These are phyloP conservation scores for Diplodia seriata DNA, from an alignment of 2,329 filamentous ascomycete genomes.

Conservation along the genomic window DNA sequence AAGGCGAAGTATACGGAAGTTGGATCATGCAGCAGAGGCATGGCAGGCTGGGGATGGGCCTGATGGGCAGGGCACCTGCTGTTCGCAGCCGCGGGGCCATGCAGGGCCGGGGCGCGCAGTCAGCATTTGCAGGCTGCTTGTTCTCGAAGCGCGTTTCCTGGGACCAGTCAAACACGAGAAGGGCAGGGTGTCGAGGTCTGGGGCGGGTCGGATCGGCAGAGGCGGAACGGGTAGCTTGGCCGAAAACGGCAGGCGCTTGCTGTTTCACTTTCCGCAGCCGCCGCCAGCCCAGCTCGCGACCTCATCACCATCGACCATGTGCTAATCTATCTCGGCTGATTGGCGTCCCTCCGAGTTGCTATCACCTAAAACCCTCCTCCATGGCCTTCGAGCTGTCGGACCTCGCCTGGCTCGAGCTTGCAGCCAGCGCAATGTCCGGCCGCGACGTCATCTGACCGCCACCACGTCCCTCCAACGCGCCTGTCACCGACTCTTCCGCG, in stretches of 20 bases:
- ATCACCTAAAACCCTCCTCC: slow-evolving; percentile 14
- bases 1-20: neutral
- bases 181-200: neutral
- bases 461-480: slow-evolving; percentile 4
- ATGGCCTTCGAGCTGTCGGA: slow-evolving; percentile 18
- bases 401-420: slow-evolving; percentile 23
- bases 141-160: neutral
- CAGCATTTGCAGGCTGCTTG: neutral
- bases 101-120: slow-evolving; percentile 13
- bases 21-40: neutral
- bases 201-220: slow-evolving; percentile 16
- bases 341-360: slow-evolving; percentile 20
- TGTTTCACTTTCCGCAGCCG: slow-evolving; percentile 8
- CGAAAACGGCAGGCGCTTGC: slow-evolving; percentile 23
- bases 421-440: neutral
- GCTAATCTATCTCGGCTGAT: slow-evolving; percentile 26
- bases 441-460: slow-evolving; percentile 25
- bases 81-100: slow-evolving; percentile 3
- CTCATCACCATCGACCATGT: slow-evolving; percentile 8
- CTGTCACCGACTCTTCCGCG: slow-evolving; percentile 20
- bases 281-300: neutral
- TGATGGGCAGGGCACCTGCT: slow-evolving; percentile 26
- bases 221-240: slow-evolving; percentile 17
- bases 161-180: slow-evolving; percentile 21
- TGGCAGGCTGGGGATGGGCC: neutral